Conservation (phyloP, 345 rosid genomes). For the Toxicodendron radicans region DNA sequence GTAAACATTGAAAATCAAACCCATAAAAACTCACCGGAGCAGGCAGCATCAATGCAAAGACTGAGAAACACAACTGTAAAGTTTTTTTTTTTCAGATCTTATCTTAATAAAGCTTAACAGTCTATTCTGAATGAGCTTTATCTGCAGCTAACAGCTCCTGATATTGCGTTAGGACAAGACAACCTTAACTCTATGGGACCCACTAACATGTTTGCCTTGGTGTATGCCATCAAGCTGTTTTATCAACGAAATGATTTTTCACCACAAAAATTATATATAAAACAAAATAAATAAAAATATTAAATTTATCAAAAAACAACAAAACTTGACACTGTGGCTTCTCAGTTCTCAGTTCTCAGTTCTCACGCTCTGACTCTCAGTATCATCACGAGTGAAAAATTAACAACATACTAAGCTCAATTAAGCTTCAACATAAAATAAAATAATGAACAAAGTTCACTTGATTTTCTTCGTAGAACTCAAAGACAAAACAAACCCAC, state of each 20-base stretch:
- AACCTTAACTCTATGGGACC: slow-evolving; percentile 16
- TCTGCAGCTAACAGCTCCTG: not conserved
- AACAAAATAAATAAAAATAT: not conserved
- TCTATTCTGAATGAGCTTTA: not conserved
- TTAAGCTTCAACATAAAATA: no score
- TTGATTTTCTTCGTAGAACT: no score
- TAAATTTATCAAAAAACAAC: no score
- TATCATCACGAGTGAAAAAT: no score
- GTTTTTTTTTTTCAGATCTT: not conserved
- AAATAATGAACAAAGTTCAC: no score
- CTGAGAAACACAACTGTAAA: not conserved
- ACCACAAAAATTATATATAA: not conserved
- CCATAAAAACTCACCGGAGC: not conserved
- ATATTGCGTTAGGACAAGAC: not conserved
- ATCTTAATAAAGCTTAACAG: slow-evolving; percentile 7
- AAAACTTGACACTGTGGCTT: no score
- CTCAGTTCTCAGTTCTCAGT: no score
- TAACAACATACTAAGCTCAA: no score
- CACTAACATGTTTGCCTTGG: not conserved
- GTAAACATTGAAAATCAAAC: not conserved
- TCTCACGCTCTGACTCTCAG: no score
- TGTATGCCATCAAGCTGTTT: not conserved
- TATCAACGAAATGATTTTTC: not conserved
- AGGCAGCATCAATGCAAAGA: not conserved
- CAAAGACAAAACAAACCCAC: no score